A percentile compares a stretch with the other conserved stretches of the same genome.
Evolutionary conservation across 148 eudicot species (phyloP).

Genomic region (Silene conica): DNA sequence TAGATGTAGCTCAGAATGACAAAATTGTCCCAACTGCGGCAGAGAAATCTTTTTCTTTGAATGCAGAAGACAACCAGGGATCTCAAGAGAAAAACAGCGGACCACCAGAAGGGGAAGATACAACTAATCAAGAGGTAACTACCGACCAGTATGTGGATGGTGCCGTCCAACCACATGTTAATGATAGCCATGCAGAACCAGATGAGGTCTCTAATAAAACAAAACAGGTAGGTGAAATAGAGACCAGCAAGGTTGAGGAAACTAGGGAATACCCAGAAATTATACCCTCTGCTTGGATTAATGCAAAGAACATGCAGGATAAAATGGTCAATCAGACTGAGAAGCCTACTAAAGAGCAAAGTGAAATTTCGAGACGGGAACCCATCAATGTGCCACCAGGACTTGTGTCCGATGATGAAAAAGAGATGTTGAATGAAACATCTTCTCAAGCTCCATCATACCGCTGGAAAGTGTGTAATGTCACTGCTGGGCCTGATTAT

Average conservation of each 20-base stretch:
- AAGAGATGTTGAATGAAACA: conserved; percentile 34
- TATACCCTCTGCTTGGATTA: conserved; percentile 1
- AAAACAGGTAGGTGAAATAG: neutral
- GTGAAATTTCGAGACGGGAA: neutral
- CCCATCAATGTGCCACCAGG: neutral
- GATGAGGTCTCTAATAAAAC: conserved; percentile 13
- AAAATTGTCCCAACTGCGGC: neutral
- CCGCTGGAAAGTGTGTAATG: conserved; percentile 44
- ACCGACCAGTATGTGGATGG: conserved; percentile 18
- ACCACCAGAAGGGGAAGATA: conserved; percentile 15
- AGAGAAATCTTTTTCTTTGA: conserved; percentile 18
- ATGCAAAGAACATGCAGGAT: conserved; percentile 24
- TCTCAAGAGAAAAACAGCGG: neutral
- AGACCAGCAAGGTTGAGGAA: conserved; percentile 11
- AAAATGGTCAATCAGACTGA: conserved; percentile 12
- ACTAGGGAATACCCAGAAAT: conserved; percentile 2
- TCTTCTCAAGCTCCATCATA: conserved; percentile 26
- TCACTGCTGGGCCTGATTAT: conserved; percentile 72
- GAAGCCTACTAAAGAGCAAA: conserved; percentile 7
- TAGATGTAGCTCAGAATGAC: conserved; percentile 10
- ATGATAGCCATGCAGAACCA: conserved; percentile 12
- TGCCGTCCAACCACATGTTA: conserved; percentile 15
- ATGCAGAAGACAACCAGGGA: conserved; percentile 10
- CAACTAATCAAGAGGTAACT: conserved; percentile 22
- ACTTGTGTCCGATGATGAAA: conserved; percentile 10